These are phyloP conservation scores for Suhomyces bokatorum DNA, from an alignment of 1,139 yeast species.

Conservation along the genomic window DNA sequence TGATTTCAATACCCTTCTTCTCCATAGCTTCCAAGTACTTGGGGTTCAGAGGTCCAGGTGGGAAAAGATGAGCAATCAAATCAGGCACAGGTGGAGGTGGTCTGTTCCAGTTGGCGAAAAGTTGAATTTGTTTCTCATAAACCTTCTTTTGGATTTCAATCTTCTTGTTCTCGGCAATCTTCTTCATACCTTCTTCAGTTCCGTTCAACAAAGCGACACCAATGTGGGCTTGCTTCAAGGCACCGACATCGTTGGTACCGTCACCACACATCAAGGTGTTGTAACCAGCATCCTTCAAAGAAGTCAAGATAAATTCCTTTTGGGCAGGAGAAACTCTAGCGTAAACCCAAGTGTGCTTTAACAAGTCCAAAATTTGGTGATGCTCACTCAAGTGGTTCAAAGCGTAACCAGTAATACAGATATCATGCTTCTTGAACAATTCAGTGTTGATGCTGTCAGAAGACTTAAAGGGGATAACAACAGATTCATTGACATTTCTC, in stretches of 20 bases:
- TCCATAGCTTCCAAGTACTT: constrained; percentile 84
- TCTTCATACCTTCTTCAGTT: constrained; percentile 91
- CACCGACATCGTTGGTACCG: constrained; percentile 99
- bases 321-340: constrained; percentile 98
- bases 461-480: constrained; percentile 66
- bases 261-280: constrained; percentile 99
- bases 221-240: constrained; percentile 95
- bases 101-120: constrained; percentile 79
- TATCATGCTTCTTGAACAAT: constrained; percentile 69
- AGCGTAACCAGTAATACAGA: constrained; percentile 95
- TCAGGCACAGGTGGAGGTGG: constrained; percentile 87
- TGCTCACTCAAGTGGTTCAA: constrained; percentile 64
- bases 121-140: constrained; percentile 80
- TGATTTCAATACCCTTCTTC: constrained; percentile 72
- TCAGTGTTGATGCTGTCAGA: constrained; percentile 57
- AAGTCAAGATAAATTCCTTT: constrained; percentile 85
- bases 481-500: constrained; percentile 81
- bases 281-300: constrained; percentile 86
- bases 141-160: constrained; percentile 64
- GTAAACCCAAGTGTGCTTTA: constrained; percentile 93
- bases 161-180: constrained; percentile 79
- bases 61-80: constrained; percentile 88
- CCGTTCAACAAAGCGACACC: constrained; percentile 97
- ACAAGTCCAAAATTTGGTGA: constrained; percentile 64
- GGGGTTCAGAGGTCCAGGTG: constrained; percentile 94